These are phyloP conservation scores for Saussurea involucrata DNA, from an alignment of 129 eudicot species.

Conservation along the genomic window DNA sequence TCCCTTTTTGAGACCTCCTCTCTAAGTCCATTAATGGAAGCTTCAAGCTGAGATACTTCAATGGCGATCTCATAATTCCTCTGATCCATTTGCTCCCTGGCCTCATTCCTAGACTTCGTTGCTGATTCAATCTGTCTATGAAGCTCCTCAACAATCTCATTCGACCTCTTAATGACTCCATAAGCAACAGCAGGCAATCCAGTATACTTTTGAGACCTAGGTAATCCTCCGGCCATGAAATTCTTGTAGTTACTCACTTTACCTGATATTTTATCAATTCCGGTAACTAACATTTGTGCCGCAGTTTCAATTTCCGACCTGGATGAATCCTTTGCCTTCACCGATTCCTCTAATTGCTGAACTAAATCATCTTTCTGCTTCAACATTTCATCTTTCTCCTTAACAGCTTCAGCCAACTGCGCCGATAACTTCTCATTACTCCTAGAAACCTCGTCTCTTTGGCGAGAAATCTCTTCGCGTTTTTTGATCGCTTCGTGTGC, in stretches of 20 bases:
- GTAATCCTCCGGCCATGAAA: slow-evolving; percentile 62
- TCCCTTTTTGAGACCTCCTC: slow-evolving; percentile 59
- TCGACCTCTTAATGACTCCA: slow-evolving; percentile 78
- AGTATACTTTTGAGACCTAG: slow-evolving; percentile 69
- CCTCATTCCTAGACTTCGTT: slow-evolving; percentile 55
- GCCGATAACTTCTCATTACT: slow-evolving; percentile 29
- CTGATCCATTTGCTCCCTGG: slow-evolving; percentile 64
- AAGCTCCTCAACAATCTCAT: slow-evolving; percentile 88
- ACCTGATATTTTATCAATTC: slow-evolving; percentile 71
- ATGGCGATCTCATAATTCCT: slow-evolving; percentile 87
- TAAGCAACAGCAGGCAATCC: slow-evolving; percentile 84
- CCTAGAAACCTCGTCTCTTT: slow-evolving; percentile 39
- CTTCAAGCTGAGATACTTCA: slow-evolving; percentile 83
- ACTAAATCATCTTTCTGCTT: slow-evolving; percentile 41
- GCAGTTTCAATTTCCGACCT: slow-evolving; percentile 70
- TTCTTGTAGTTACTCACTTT: slow-evolving; percentile 61
- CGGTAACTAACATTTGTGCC: slow-evolving; percentile 68
- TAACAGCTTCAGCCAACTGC: slow-evolving; percentile 33
- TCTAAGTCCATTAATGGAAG: slow-evolving; percentile 58
- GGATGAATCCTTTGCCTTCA: slow-evolving; percentile 46
- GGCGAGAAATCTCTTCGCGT: slow-evolving; percentile 61
- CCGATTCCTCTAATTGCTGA: slow-evolving; percentile 54
- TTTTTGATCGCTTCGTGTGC: slow-evolving; percentile 80
- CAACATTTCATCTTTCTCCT: slow-evolving; percentile 35
- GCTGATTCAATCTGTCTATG: slow-evolving; percentile 53